Evolutionary conservation across 2,329 filamentous ascomycete genomes (phyloP), one percentile per base, ranked within the genome.

Genomic region (Epichloe sibirici): DNA sequence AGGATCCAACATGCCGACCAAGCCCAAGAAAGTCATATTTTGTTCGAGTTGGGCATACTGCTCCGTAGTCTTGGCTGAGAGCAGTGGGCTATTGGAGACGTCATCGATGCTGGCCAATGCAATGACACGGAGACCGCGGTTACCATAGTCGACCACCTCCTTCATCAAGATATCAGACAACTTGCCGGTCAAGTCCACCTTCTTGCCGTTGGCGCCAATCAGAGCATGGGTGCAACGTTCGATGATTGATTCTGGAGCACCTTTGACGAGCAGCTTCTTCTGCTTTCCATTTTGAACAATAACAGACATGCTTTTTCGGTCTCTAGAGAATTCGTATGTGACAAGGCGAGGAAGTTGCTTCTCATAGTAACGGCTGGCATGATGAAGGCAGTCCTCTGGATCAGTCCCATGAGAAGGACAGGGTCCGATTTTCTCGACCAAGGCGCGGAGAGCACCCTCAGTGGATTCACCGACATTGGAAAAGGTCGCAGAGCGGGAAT

Each of bases 271-370:
- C 11, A 98, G 82, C 66, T 86, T 90, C 71, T 93, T 82, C 50
- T 82, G 70, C 48, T 76, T 74, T 52, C 79, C 84, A 51, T 79
- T 77, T 58, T 85, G 79, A 57, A 94, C 88, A 54, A 97, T 74
- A 38, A 98, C 94, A 47, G 93, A 98, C 93, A 98, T 98, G 71
- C 91, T 97, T 81, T 98, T 98, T 57, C 93, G 83, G 69, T 98
- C 93, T 61, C 93, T 84, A 1, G 93, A 97, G 71, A 98, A 98
- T 67, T 98, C 93, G 62, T 89, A 98, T 11, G 90, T 95, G 8
- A 90, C 85, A 53, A 95, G 76, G 43, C 86, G 82, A 50, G 82
- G 81, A 48, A 84, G 80, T 59, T 81, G 78, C 59, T 82, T 77
- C 71, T 95, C 90, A 66, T 95, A 96, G 71, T 84, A 83, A 58